Evolutionary conservation across 2,329 filamentous ascomycete species (phyloP), one percentile per base, ranked within the genome.

Genomic region (Phialophora expanda): DNA sequence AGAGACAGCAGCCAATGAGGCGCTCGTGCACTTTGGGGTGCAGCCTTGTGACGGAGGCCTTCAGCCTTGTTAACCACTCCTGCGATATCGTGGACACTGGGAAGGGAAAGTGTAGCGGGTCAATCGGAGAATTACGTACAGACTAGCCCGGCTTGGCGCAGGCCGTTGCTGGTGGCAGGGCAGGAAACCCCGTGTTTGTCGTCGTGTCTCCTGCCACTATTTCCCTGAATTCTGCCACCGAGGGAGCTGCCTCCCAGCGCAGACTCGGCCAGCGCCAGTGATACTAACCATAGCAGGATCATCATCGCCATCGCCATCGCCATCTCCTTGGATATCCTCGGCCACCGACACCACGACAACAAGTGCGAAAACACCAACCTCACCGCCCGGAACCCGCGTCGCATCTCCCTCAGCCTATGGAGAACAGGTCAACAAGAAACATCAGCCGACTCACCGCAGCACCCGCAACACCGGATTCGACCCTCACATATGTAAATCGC

Each of bases 201-300:
- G 54, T 34, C 11, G 28, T 26, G 38, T 20, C 30, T 46, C 55
- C 38, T 57, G 55, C 55, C 32, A 57, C 41, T 22, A 48, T 62
- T 56, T 62, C 32, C 30, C 44, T 53, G 26, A 11, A 20, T 46
- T 26, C 34, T 53, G 46, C 26, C 50, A 61, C 14, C 20, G 48
- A 24, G 60, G 50, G 38, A 62, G 24, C 51, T 22, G 20, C 34
- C 32, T 44, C 50, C 48, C 56, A 55, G 56, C 56, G 44, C 62
- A 46, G 34, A 38, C 38, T 46, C 60, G 17, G 30, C 50, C 61
- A 38, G 48, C 20, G 30, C 50, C 61, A 38, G 48, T 20, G 46
- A 66, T 64, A 68, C 66, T 68, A 68, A 68, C 64, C 54, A 56
- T 50, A 66, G 56, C 64, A 68, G 66, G 55, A 60, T 41, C 56